phyloP scores from a whole-genome alignment of 1,139 yeast species.

The Maudiozyma humilis region DNA sequence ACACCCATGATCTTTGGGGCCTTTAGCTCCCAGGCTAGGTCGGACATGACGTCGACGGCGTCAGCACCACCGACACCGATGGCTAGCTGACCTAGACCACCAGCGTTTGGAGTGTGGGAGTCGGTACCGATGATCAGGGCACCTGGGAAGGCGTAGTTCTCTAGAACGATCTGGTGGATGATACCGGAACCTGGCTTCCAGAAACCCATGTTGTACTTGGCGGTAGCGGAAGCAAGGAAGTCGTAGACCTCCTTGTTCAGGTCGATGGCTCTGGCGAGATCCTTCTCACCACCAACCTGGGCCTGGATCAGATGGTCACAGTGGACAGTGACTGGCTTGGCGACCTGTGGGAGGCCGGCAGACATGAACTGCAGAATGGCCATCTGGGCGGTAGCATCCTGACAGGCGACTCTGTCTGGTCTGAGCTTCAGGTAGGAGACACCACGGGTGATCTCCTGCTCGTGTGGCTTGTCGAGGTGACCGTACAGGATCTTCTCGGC shows the following conservation, averaged over 20 bases:
- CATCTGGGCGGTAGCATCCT: constrained; percentile 99
- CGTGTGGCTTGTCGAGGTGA: constrained; percentile 92
- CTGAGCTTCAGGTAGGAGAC: constrained; percentile 91
- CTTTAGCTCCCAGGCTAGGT: constrained; percentile 95
- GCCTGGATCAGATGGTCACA: constrained; percentile 99
- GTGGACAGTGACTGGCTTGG: constrained; percentile 96
- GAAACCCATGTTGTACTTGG: constrained; percentile 97
- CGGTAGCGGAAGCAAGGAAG: constrained; percentile 88
- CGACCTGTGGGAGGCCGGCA: constrained; percentile 88
- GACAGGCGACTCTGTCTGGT: constrained; percentile 99
- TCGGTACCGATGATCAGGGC: constrained; percentile 95
- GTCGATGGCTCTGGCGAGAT: constrained; percentile 86
- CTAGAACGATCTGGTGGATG: constrained; percentile 94
- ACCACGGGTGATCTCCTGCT: constrained; percentile 93
- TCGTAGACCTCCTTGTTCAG: constrained; percentile 95
- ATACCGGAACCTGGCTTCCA: constrained; percentile 99
- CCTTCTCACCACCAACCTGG: constrained; percentile 87
- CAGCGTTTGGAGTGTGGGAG: constrained; percentile 98
- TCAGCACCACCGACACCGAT: constrained; percentile 99
- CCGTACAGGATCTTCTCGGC: constrained; percentile 96
- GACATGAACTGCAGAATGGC: constrained; percentile 98
- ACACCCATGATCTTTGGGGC: constrained; percentile 98
- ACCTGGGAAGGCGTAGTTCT: constrained; percentile 98
- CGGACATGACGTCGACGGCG: constrained; percentile 96
- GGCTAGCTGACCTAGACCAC: constrained; percentile 98